Evolutionary conservation across 2,329 filamentous ascomycete genomes (phyloP).

Genomic region (Sporothrix phasma): DNA sequence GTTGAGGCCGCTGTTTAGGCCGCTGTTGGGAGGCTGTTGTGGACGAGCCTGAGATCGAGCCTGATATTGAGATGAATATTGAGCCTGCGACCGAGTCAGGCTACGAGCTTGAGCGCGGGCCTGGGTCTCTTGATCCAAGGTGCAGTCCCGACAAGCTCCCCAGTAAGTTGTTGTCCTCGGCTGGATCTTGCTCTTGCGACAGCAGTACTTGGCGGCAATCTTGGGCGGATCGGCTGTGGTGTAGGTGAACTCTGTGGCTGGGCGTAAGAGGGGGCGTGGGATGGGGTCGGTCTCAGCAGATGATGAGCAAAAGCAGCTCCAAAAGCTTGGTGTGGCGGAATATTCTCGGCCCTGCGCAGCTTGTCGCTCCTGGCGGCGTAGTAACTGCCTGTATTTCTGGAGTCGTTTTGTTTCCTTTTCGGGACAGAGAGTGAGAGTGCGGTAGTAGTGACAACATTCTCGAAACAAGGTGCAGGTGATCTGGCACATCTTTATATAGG

Average conservation of each 20-base stretch:
- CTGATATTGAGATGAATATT: not conserved
- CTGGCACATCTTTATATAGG: conserved; percentile 12
- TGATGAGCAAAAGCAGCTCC: not conserved
- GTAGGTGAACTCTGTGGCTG: conserved; percentile 1
- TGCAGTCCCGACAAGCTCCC: not conserved
- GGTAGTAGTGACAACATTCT: conserved; percentile 9
- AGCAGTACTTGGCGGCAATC: not conserved
- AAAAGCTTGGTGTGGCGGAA: not conserved
- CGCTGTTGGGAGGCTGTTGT: not conserved
- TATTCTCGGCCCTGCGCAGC: not conserved
- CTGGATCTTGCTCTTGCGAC: not conserved
- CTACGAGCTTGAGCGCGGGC: not conserved
- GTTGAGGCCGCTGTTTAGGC: not conserved
- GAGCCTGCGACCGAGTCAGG: not conserved
- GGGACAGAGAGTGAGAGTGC: conserved; percentile 10
- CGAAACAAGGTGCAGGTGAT: conserved; percentile 9
- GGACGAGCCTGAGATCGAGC: not conserved
- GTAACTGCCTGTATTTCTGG: not conserved
- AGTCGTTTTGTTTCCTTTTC: conserved; percentile 2
- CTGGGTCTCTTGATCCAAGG: not conserved
- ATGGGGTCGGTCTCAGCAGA: not conserved
- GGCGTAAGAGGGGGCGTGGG: not conserved
- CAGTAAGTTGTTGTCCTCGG: not conserved
- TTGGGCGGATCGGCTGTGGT: not conserved
- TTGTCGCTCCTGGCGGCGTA: not conserved